Evolutionary conservation across 2,329 filamentous ascomycete genomes (phyloP), one percentile per base, ranked within the genome.

Genomic region (Phoma sp.): DNA sequence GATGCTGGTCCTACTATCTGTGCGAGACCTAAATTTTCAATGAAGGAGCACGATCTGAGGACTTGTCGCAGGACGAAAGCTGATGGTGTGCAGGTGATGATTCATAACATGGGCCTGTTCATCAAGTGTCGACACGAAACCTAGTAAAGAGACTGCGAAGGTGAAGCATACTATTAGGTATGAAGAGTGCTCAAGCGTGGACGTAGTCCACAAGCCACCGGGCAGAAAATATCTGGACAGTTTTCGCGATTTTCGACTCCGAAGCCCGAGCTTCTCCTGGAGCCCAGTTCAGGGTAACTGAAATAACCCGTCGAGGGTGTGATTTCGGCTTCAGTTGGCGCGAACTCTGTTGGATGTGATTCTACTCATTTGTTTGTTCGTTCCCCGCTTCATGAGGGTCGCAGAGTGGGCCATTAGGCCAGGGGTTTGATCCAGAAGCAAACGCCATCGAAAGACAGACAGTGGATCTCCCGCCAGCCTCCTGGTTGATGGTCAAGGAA

Each of bases 261-360:
- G 30, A 20, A 45, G 43, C 48, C 42, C 65, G 66, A 71, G 64
- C 63, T 67, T 69, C 65, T 71, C 68, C 68, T 60, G 48, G 20
- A 26, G 53, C 36, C 26, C 38, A 33, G n/a, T 33, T 18, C 14
- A 39, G 37, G 21, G 25, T 10, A 38, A 30, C 14, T 43, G 18
- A 25, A 49, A 34, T 33, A 33, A n/a, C 21, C 20, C 14, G 25
- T 43, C 32, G 39, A 42, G n/a, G 34, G 38, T 45, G 20, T 28
- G 21, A 33, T 36, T 21, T 18, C 10, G 33, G 33, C 33, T 29
- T 30, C 42, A 1, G 18, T 25, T 43, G 14, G 39, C 39, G 36
- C 39, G 14, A 11, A 26, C 21, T 48, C 47, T 40, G 55, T 56
- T 59, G 54, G 59, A 52, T 43, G 43, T 48, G 54, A 61, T 56